Conservation (phyloP, 768 basidiomycete species). For the Hortiboletus campestris region DNA sequence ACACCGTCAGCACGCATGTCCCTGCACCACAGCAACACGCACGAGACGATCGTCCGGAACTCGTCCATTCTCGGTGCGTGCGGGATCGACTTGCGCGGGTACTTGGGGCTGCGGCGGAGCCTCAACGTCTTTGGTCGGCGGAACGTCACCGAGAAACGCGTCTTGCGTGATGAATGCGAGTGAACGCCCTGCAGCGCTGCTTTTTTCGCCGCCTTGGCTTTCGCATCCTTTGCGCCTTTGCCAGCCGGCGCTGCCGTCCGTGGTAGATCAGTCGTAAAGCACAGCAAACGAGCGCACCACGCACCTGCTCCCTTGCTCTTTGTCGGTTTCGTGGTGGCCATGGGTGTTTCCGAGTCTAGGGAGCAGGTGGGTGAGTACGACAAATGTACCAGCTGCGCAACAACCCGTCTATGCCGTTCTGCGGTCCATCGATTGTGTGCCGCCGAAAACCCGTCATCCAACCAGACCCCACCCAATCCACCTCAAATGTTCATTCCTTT, state of each 20-base stretch:
- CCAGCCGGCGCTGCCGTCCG: constrained; percentile 16
- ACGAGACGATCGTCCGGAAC: constrained; percentile 91
- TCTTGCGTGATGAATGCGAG: constrained; percentile 75
- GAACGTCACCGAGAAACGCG: constrained; percentile 86
- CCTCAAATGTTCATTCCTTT: neutral
- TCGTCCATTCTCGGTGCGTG: constrained; percentile 96
- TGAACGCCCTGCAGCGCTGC: constrained; percentile 88
- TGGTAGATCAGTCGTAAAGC: neutral
- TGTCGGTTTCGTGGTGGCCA: constrained; percentile 68
- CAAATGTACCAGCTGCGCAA: neutral
- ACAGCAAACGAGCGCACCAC: constrained; percentile 28
- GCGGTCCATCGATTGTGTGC: neutral
- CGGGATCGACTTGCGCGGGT: constrained; percentile 92
- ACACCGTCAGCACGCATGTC: neutral
- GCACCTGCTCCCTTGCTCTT: constrained; percentile 59
- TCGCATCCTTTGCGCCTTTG: constrained; percentile 45
- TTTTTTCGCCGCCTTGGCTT: constrained; percentile 96
- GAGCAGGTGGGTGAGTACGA: constrained; percentile 1
- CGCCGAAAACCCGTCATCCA: constrained; percentile 10
- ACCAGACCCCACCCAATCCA: constrained; percentile 20
- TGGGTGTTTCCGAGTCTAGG: constrained; percentile 30
- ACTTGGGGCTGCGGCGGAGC: constrained; percentile 80
- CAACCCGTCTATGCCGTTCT: neutral
- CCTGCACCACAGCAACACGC: constrained; percentile 32
- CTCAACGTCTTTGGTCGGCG: constrained; percentile 93